Percentiles rank a stretch among this genome's conserved stretches.
phyloP scores from a whole-genome alignment of 148 eudicot genomes.

The Fagopyrum tataricum region DNA sequence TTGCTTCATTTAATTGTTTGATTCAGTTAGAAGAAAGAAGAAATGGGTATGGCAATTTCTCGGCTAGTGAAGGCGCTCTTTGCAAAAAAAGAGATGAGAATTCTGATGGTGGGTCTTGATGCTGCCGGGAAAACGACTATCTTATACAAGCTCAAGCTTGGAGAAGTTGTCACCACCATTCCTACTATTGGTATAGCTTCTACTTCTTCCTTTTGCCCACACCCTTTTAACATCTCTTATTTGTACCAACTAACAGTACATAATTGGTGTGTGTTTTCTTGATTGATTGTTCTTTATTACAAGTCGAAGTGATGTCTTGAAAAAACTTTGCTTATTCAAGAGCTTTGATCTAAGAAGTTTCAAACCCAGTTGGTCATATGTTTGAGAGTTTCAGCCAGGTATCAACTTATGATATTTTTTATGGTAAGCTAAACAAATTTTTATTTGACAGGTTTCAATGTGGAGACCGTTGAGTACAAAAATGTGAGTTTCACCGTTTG shows the following conservation, averaged over 20 bases:
- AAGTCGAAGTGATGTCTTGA: neutral
- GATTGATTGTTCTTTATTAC: neutral
- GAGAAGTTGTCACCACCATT: conserved; percentile 75
- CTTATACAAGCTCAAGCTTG: conserved; percentile 74
- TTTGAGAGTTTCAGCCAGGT: conserved; percentile 3
- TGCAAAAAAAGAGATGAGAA: conserved; percentile 80
- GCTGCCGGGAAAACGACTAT: conserved; percentile 87
- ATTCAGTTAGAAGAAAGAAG: conserved; percentile 5
- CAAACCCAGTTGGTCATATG: neutral
- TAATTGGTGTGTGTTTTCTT: neutral
- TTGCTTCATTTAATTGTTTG: neutral
- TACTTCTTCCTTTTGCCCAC: neutral
- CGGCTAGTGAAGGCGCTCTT: conserved; percentile 42
- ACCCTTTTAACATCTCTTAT: neutral
- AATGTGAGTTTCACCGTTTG: conserved; percentile 81
- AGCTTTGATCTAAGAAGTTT: neutral
- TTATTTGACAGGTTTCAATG: conserved; percentile 59
- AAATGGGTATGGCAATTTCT: conserved; percentile 68
- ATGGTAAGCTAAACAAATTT: neutral
- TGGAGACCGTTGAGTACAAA: conserved; percentile 77
- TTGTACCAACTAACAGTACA: neutral
- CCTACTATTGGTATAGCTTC: conserved; percentile 60
- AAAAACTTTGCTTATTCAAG: neutral
- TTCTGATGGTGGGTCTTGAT: conserved; percentile 85
- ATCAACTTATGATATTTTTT: neutral